Base-by-base conservation (phyloP, 2,329 filamentous ascomycete genomes). In the Phialophora expanda region DNA sequence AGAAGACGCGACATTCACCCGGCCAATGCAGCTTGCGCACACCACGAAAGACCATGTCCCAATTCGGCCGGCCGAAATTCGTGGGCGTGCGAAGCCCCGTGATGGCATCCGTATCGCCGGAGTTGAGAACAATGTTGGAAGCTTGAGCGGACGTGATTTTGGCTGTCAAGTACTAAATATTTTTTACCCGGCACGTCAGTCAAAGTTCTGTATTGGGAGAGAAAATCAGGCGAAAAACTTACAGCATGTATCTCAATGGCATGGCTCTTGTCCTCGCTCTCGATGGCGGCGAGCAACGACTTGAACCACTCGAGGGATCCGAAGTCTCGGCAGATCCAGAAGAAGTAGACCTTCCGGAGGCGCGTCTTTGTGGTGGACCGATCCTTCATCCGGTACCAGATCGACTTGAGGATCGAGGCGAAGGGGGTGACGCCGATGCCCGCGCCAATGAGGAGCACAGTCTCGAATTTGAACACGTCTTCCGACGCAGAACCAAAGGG, bases 241-340 rank as follows among this genome's bases (percentile, higher is more conserved):
- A 82, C 80, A 0, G 90, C 93, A 79, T 95, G 91, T 66, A 96
- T 95, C 79, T 96, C 92, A 77, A 96, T 95, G 69, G 89, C 86
- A 78, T 92, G 88, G 74, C 92, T 89, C 69, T 92, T 84, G 79
- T 96, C 92, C 80, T 95, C 91, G 0, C 90, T 89, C 79, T 95
- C 92, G 73, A 96, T 94, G 62, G 92, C 92, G 69, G 93, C 84
- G 14, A 96, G 85, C 66, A 96, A 81, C 22, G 90, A 93, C 56
- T 90, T 86, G 84, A 96, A 95, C 92, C 92, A 96, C 82, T 95
- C 91, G 73, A 95, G 93, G 0, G 90, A 92, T 41, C 89, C 91
- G 75, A 94, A 94, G 78, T 95, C 91, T 78, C 91, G 86, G 83
- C 91, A 94, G 68, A 95, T 89, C 92, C 92, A 95, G 85, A 95